phyloP scores from a whole-genome alignment of 192 early-diverging fungal species.

The Cladochytrium replicatum region DNA sequence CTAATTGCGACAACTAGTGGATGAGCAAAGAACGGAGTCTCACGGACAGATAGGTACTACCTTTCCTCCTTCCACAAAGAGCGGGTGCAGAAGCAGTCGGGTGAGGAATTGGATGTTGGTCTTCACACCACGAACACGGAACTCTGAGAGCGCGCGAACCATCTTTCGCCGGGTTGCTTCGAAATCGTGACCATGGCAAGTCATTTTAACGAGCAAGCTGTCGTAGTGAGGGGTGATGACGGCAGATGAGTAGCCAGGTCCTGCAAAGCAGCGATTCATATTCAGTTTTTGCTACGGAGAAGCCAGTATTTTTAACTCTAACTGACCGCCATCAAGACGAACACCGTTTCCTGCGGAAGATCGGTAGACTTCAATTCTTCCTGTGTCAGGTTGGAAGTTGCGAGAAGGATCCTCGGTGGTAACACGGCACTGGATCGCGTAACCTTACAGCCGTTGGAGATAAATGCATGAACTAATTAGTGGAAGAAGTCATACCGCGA shows the following conservation, averaged over 20 bases:
- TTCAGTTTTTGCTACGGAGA: no score
- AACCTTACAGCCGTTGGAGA: conserved; percentile 19
- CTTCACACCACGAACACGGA: conserved; percentile 93
- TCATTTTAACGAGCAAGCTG: conserved; percentile 84
- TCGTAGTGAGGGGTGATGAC: conserved; percentile 94
- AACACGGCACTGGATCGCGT: conserved; percentile 93
- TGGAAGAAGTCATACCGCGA: conserved; percentile 33
- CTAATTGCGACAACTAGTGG: conserved; percentile 11
- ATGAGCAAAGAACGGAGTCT: background rate
- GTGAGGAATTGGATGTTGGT: conserved; percentile 93
- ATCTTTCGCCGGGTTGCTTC: conserved; percentile 84
- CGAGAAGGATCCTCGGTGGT: conserved; percentile 92
- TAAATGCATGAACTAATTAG: background rate
- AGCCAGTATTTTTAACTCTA: background rate
- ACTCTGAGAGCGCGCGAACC: conserved; percentile 80
- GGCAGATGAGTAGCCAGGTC: conserved; percentile 81
- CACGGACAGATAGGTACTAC: background rate
- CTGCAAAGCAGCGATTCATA: no score
- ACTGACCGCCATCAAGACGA: conserved; percentile 63
- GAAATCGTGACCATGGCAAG: conserved; percentile 78
- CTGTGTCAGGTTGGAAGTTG: conserved; percentile 92
- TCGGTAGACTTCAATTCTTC: conserved; percentile 89
- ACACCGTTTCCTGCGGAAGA: conserved; percentile 83
- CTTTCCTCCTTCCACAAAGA: conserved; percentile 58
- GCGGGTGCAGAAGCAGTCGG: conserved; percentile 71